phyloP scores from a whole-genome alignment of 495 filamentous ascomycete species.

The Penicillium flavigenum region DNA sequence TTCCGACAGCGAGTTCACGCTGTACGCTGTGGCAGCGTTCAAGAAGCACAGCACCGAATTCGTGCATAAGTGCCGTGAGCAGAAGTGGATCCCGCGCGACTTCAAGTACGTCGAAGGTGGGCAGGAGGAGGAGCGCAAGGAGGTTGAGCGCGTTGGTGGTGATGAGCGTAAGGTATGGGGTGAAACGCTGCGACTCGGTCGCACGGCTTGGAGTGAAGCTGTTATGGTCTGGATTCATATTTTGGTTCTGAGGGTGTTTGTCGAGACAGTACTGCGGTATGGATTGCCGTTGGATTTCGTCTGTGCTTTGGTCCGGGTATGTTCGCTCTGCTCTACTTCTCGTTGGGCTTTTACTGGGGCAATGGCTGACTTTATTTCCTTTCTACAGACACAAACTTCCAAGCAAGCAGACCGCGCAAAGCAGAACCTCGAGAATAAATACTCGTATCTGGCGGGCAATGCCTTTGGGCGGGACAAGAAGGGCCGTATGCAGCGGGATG shows the following conservation, averaged over 20 bases:
- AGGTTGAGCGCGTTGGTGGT: constrained; percentile 72
- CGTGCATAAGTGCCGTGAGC: constrained; percentile 81
- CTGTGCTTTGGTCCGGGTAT: constrained; percentile 77
- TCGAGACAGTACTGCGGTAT: constrained; percentile 94
- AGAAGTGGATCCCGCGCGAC: constrained; percentile 90
- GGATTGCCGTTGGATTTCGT: constrained; percentile 88
- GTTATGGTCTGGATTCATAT: constrained; percentile 96
- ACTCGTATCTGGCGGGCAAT: constrained; percentile 91
- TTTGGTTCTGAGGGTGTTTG: constrained; percentile 86
- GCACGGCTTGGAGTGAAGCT: constrained; percentile 88
- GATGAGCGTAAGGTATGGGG: constrained; percentile 87
- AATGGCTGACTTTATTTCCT: constrained; percentile 3
- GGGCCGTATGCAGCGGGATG: constrained; percentile 84
- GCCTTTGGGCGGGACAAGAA: constrained; percentile 94
- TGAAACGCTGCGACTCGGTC: constrained; percentile 80
- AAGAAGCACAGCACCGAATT: constrained; percentile 88
- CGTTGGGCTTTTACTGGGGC: neutral
- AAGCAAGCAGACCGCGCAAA: constrained; percentile 84
- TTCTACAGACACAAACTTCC: constrained; percentile 63
- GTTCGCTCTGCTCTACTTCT: constrained; percentile 23
- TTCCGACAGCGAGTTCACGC: constrained; percentile 79
- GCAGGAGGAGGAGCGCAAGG: constrained; percentile 79
- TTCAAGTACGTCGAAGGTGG: constrained; percentile 91
- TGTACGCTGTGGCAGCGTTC: constrained; percentile 88
- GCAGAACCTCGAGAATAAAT: constrained; percentile 73